A percentile compares a stretch with the other conserved stretches of the same genome.
Conservation (phyloP, 192 early-diverging fungal species). For the Coemansia sp. region DNA sequence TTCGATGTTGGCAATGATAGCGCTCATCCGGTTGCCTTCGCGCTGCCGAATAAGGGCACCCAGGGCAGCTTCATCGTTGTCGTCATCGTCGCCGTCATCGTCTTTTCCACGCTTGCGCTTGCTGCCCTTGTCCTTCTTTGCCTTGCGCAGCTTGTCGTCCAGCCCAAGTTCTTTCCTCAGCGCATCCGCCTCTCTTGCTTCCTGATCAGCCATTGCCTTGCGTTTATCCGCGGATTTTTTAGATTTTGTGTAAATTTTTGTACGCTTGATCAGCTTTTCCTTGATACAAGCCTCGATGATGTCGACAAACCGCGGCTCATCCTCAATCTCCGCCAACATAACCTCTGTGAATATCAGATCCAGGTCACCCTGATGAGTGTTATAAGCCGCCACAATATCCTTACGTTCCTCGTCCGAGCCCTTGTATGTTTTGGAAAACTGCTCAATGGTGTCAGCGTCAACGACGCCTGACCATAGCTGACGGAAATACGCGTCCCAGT, state of each 20-base stretch:
- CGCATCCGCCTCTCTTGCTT: slow-evolving; percentile 64
- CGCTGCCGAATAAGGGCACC: slow-evolving; percentile 62
- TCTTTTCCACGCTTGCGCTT: slow-evolving; percentile 18
- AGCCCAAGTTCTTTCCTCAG: slow-evolving; percentile 60
- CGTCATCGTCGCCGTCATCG: neutral
- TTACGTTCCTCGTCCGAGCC: slow-evolving; percentile 71
- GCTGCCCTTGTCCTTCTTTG: slow-evolving; percentile 41
- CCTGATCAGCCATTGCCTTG: slow-evolving; percentile 56
- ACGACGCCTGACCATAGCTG: slow-evolving; percentile 74
- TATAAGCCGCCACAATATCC: slow-evolving; percentile 71
- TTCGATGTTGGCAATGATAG: slow-evolving; percentile 62
- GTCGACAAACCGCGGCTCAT: slow-evolving; percentile 62
- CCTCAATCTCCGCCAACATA: slow-evolving; percentile 60
- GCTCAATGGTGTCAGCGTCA: slow-evolving; percentile 69
- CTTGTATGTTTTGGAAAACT: slow-evolving; percentile 71
- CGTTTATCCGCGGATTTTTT: slow-evolving; percentile 57
- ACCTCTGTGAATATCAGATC: slow-evolving; percentile 66
- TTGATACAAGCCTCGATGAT: slow-evolving; percentile 70
- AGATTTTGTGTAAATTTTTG: slow-evolving; percentile 58
- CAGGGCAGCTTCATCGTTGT: slow-evolving; percentile 41
- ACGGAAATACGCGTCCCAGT: slow-evolving; percentile 83
- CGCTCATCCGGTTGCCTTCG: slow-evolving; percentile 47
- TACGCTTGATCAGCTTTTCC: slow-evolving; percentile 54
- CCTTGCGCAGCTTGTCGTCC: slow-evolving; percentile 58
- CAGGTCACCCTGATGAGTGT: slow-evolving; percentile 67